Base-by-base conservation (phyloP, 768 basidiomycete species). In the Candolleomyces eurysporus region DNA sequence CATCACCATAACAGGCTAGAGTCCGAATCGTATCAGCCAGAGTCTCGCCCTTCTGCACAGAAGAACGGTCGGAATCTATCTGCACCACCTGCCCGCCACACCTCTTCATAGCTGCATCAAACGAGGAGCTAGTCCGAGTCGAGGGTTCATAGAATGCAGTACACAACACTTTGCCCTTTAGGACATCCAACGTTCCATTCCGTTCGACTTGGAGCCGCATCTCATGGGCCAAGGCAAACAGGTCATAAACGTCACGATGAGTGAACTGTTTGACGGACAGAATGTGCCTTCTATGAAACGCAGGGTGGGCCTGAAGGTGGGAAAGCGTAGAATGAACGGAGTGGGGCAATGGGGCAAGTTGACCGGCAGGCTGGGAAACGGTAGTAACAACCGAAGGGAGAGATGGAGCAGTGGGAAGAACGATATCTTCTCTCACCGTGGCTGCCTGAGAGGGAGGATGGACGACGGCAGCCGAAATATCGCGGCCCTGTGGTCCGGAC, bases 101-200 rank as follows among this genome's bases (percentile, higher is more conserved):
- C 54, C 97, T 87, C 74, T 97, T 96, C 97, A 98, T 99, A 11
- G 97, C 97, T 2, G 96, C 90, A 71, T 99, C 96, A 68, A 99
- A 99, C 9, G 96, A 98, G 4, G 91, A 84, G 63, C 92, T 94
- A 3, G 97, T 99, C 39, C 97, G 84, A 3, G 97, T 99, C 3
- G 95, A 97, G 1, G 96, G 92, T 72, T 99, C 97, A 73, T 94
- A 99, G 82, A 99, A 99, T 42, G 96, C 72, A 21, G 88, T 95
- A 71, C 90, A 94, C 6, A 99, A 83, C 0, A 99, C 89, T 62
- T 90, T 92, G 42, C 96, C 96, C 64, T 89, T 91, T 49, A 98
- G 81, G 61, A 97, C 86, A 66, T 98, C 94, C 59, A 98, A 80
- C 0, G 84, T 83, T 2, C 95, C 94, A 68, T 87, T 90, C 32